Conservation (phyloP, 495 filamentous ascomycete species). For the Penicillium ucsense region DNA sequence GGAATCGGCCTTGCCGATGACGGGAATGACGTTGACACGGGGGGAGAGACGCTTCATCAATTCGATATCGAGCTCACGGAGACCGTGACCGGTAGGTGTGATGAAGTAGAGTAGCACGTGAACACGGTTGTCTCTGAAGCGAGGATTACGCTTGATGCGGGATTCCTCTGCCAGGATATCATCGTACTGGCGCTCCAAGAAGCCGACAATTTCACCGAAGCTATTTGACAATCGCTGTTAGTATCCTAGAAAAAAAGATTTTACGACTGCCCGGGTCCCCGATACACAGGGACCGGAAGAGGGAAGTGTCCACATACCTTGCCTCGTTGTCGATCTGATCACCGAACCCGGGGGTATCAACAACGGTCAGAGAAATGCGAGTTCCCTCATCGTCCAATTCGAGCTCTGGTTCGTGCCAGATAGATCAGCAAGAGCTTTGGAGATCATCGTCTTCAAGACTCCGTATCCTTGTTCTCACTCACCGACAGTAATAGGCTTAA, state of each 20-base stretch:
- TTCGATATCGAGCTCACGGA: constrained; percentile 97
- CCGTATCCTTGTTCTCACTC: constrained; percentile 25
- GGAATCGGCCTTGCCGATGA: constrained; percentile 96
- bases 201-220: constrained; percentile 94
- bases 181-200: constrained; percentile 97
- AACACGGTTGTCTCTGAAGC: constrained; percentile 97
- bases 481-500: constrained; percentile 98
- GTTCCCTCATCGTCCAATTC: constrained; percentile 98
- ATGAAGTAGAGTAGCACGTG: constrained; percentile 99
- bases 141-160: constrained; percentile 99
- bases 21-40: constrained; percentile 96
- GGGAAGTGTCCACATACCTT: constrained; percentile 48
- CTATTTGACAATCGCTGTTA: constrained; percentile 35
- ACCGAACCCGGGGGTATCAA: constrained; percentile 96
- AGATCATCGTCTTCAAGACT: too few species aligned
- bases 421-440: constrained; percentile 1
- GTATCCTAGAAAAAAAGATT: neutral
- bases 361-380: constrained; percentile 93
- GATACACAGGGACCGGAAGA: neutral
- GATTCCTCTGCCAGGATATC: constrained; percentile 98
- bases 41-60: constrained; percentile 98
- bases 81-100: constrained; percentile 93
- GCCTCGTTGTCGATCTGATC: constrained; percentile 99
- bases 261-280: too few species aligned
- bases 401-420: constrained; percentile 52